Evolutionary conservation across 2,329 filamentous ascomycete species (phyloP).

Genomic region (Fusarium hainanense): DNA sequence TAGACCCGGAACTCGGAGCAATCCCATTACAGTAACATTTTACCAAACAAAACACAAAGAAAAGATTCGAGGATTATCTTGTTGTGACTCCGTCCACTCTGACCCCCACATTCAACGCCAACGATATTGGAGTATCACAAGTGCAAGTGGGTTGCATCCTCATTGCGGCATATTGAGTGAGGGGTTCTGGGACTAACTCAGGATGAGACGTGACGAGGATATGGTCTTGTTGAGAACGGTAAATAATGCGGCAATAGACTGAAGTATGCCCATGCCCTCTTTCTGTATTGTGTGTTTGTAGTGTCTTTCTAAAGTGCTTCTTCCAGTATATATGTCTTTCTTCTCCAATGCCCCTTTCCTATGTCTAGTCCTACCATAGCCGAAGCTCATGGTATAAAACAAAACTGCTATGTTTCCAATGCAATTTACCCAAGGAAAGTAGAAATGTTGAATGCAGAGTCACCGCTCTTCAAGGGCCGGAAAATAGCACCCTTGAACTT

Average conservation of each 20-base stretch:
- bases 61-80: slow-evolving; percentile 6
- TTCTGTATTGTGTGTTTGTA: slow-evolving; percentile 11
- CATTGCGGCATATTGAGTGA: background rate
- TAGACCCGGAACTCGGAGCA: background rate
- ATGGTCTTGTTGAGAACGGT: background rate
- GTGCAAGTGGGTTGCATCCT: slow-evolving; percentile 24
- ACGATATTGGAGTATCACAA: slow-evolving; percentile 6
- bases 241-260: slow-evolving; percentile 16
- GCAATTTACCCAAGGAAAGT: slow-evolving; percentile 16
- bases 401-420: slow-evolving; percentile 16
- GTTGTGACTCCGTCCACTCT: slow-evolving; percentile 10
- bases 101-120: slow-evolving; percentile 27
- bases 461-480: slow-evolving; percentile 7
- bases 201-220: background rate
- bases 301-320: slow-evolving; percentile 19
- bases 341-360: slow-evolving; percentile 5
- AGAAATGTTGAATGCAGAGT: slow-evolving; percentile 1
- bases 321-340: slow-evolving; percentile 10
- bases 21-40: background rate
- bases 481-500: background rate
- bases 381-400: slow-evolving; percentile 6
- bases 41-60: background rate
- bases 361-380: slow-evolving; percentile 15
- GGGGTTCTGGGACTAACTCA: background rate
- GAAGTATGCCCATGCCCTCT: slow-evolving; percentile 4